A percentile compares a stretch with the other conserved stretches of the same genome.
Evolutionary conservation across 768 basidiomycete species (phyloP).

Genomic region (Agrocybe praecox): DNA sequence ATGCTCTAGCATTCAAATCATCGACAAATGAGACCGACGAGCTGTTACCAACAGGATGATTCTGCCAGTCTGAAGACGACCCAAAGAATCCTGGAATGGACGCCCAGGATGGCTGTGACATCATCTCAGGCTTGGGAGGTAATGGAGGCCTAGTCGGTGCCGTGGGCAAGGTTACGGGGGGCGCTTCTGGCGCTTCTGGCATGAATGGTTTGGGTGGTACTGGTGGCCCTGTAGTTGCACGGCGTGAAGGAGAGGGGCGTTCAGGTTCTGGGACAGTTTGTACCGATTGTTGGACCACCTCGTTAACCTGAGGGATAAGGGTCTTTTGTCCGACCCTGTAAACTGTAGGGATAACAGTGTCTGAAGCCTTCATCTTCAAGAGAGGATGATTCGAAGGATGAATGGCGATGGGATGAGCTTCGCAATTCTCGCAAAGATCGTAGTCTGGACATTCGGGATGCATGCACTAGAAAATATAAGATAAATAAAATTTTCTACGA

Average conservation of each 20-base stretch:
- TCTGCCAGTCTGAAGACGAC: constrained; percentile 2
- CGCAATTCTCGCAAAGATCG: constrained; percentile 80
- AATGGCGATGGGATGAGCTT: constrained; percentile 75
- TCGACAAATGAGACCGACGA: background rate
- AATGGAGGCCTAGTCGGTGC: constrained; percentile 8
- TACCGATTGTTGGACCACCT: background rate
- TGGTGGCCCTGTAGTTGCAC: background rate
- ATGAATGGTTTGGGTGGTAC: constrained; percentile 21
- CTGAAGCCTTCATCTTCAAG: constrained; percentile 67
- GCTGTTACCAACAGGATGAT: background rate
- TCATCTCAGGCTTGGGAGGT: constrained; percentile 25
- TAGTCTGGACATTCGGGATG: constrained; percentile 77
- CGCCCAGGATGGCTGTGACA: constrained; percentile 18
- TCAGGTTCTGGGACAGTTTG: background rate
- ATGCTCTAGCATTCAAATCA: background rate
- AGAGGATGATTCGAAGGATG: constrained; percentile 75
- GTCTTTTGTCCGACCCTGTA: constrained; percentile 29
- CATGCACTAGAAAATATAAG: constrained; percentile 59
- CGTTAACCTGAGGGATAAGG: constrained; percentile 17
- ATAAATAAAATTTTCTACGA: background rate
- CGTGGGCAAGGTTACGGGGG: background rate
- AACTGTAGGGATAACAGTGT: constrained; percentile 42
- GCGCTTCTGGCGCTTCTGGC: background rate
- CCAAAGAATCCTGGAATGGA: constrained; percentile 18
- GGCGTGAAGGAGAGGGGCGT: constrained; percentile 11